These are phyloP conservation scores for Lavandula angustifolia DNA, from an alignment of 257 asterid species.

Conservation along the genomic window DNA sequence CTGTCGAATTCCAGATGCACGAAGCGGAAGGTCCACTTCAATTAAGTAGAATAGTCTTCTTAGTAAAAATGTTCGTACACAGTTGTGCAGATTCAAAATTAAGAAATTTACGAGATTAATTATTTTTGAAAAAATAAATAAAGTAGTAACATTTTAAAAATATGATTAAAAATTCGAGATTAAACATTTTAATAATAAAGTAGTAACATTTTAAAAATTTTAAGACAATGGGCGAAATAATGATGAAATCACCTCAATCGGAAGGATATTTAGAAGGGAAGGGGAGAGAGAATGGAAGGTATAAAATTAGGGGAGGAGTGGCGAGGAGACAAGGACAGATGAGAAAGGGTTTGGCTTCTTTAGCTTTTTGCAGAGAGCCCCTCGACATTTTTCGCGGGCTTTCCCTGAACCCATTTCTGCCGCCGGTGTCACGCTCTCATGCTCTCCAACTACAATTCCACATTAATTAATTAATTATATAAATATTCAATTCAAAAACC, in stretches of 20 bases:
- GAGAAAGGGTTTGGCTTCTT: slow-evolving; percentile 53
- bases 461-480: background rate
- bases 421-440: slow-evolving; percentile 28
- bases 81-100: too few species aligned
- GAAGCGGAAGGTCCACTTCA: background rate
- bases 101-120: too few species aligned
- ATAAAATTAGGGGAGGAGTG: slow-evolving; percentile 19
- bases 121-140: too few species aligned
- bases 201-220: too few species aligned
- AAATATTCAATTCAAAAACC: too few species aligned
- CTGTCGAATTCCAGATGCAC: background rate
- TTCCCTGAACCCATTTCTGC: slow-evolving; percentile 41
- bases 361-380: slow-evolving; percentile 58
- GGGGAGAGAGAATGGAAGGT: background rate
- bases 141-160: too few species aligned
- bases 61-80: too few species aligned
- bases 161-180: too few species aligned
- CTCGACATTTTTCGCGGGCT: slow-evolving; percentile 98
- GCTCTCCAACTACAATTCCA: slow-evolving; percentile 42
- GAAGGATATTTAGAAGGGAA: background rate
- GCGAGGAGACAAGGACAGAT: slow-evolving; percentile 42
- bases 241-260: too few species aligned
- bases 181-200: too few species aligned
- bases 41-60: background rate
- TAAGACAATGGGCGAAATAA: too few species aligned